Conservation (phyloP, 2,329 filamentous ascomycete species). For the Claviceps maximensis region DNA sequence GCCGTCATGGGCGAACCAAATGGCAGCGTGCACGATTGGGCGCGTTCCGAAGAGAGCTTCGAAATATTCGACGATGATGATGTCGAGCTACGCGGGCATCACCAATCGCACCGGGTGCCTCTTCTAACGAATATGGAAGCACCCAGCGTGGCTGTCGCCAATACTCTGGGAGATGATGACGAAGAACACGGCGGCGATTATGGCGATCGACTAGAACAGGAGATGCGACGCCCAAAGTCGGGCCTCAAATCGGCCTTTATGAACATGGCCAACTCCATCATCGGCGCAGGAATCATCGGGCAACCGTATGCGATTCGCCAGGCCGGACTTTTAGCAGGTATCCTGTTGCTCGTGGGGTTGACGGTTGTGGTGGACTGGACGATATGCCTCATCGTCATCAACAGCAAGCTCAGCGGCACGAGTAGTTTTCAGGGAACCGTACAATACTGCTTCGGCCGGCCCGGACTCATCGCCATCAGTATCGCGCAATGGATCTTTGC, state of each 20-base stretch:
- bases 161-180: slow-evolving; percentile 30
- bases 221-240: slow-evolving; percentile 61
- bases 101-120: slow-evolving; percentile 44
- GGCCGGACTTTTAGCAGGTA: slow-evolving; percentile 71
- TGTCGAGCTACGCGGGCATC: slow-evolving; percentile 36
- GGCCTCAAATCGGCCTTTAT: slow-evolving; percentile 83
- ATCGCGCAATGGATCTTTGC: slow-evolving; percentile 96
- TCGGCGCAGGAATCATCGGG: slow-evolving; percentile 61
- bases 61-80: slow-evolving; percentile 25
- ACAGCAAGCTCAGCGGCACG: slow-evolving; percentile 89
- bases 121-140: slow-evolving; percentile 75
- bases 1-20: slow-evolving; percentile 25
- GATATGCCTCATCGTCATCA: slow-evolving; percentile 90
- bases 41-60: slow-evolving; percentile 30
- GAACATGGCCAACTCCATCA: slow-evolving; percentile 99
- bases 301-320: slow-evolving; percentile 95
- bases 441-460: slow-evolving; percentile 82
- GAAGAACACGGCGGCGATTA: slow-evolving; percentile 23
- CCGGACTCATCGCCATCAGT: slow-evolving; percentile 75
- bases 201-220: slow-evolving; percentile 34
- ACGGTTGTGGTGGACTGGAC: slow-evolving; percentile 93
- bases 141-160: slow-evolving; percentile 58
- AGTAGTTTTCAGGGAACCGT: slow-evolving; percentile 94
- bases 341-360: slow-evolving; percentile 62
- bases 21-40: slow-evolving; percentile 6